Evolutionary conservation across 140 eudicot genomes (phyloP).

Genomic region (Oenanthe javanica): DNA sequence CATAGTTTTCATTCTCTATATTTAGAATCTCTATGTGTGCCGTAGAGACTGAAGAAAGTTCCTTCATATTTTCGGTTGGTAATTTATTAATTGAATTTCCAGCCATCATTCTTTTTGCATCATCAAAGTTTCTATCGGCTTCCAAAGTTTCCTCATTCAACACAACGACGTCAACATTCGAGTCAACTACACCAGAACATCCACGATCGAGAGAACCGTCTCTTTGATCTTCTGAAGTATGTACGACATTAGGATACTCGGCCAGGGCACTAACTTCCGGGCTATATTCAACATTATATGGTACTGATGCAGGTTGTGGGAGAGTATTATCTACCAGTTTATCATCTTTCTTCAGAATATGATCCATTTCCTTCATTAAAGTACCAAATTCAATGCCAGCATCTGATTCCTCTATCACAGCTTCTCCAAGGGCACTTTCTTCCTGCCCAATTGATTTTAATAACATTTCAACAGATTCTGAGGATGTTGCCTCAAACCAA

Average conservation of each 20-base stretch:
- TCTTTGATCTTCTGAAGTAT: conserved; percentile 22
- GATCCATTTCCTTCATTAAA: conserved; percentile 23
- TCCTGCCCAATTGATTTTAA: conserved; percentile 80
- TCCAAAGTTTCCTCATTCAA: not conserved
- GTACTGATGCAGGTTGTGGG: conserved; percentile 2
- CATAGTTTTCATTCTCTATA: conserved; percentile 18
- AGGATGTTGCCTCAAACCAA: conserved; percentile 99
- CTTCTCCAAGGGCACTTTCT: conserved; percentile 36
- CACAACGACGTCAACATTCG: conserved; percentile 24
- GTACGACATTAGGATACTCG: conserved; percentile 11
- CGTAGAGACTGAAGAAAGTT: conserved; percentile 22
- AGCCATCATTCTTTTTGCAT: conserved; percentile 23
- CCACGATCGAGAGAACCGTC: conserved; percentile 16
- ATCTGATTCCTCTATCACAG: conserved; percentile 28
- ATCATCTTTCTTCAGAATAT: conserved; percentile 19
- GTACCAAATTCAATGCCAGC: conserved; percentile 23
- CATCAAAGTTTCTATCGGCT: conserved; percentile 20
- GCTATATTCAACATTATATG: not conserved
- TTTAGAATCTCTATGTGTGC: conserved; percentile 5
- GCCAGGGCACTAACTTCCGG: conserved; percentile 23
- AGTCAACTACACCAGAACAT: conserved; percentile 23
- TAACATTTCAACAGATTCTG: conserved; percentile 96
- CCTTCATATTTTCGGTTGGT: conserved; percentile 23
- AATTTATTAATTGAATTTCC: conserved; percentile 18
- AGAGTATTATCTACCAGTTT: conserved; percentile 12